A percentile compares a stretch with the other conserved stretches of the same genome.
Evolutionary conservation across 1,284 basidiomycete genomes (phyloP).

Genomic region (Naganishia sp.): DNA sequence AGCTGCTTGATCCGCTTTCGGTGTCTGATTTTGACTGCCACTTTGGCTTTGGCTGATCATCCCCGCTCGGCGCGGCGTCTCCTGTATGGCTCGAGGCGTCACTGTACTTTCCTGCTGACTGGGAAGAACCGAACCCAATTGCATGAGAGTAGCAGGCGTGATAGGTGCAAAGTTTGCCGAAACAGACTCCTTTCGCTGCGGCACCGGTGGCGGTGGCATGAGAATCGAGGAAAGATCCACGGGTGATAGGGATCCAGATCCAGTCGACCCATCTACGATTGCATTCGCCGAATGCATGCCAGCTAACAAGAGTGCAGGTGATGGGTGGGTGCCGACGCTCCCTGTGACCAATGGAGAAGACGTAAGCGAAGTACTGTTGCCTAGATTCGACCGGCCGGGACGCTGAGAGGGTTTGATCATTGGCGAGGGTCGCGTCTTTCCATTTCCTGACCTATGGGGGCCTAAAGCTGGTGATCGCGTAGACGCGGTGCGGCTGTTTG

Average conservation of each 20-base stretch:
- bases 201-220: constrained; percentile 71
- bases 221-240: constrained; percentile 67
- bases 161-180: constrained; percentile 64
- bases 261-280: constrained; percentile 23
- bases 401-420: constrained; percentile 52
- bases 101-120: not conserved
- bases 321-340: constrained; percentile 36
- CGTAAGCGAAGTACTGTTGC: constrained; percentile 23
- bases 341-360: constrained; percentile 27
- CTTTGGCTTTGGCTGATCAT: not conserved
- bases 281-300: not conserved
- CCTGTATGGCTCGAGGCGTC: constrained; percentile 2
- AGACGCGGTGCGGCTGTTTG: constrained; percentile 11
- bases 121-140: constrained; percentile 59
- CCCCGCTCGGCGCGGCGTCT: not conserved
- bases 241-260: constrained; percentile 62
- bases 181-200: constrained; percentile 37
- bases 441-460: constrained; percentile 46
- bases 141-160: constrained; percentile 84
- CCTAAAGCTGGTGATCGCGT: constrained; percentile 35
- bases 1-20: constrained; percentile 11
- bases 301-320: constrained; percentile 34
- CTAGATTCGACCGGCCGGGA: constrained; percentile 25
- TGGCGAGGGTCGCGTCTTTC: constrained; percentile 50
- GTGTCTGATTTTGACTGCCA: constrained; percentile 13